Base-by-base conservation (phyloP, 306 rosid genomes). In the Abrus precatorius region DNA sequence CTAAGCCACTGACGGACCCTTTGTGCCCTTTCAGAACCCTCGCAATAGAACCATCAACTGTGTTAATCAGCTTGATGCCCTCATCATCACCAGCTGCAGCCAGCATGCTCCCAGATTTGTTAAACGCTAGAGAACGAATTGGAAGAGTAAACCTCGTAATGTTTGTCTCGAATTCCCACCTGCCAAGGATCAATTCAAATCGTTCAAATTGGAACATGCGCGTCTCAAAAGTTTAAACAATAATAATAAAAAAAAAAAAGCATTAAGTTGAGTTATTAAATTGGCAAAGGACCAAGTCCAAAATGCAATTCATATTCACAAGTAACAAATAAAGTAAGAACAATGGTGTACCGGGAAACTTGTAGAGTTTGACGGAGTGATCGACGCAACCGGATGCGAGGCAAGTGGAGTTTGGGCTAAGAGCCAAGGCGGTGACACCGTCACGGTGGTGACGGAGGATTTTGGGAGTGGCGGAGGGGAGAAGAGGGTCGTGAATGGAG, bases 61-160 rank as follows among this genome's bases (percentile, higher is more conserved):
- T 95, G 68, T 91, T 95, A 38, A 95, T 88, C 54, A 95, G 99
- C 69, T 95, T 95, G 84, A 95, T 90, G 28, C 99, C 97, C 57
- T 93, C 98, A 55, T 95, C 99, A 69, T 95, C 99, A 41, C 99
- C 99, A 44, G 98, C 98, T 0, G 99, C 98, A 7, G 97, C 98
- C 77, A 95, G 84, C 84, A 91, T 84, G 56, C 98, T 93, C 60
- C 98, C 98, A 10, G 97, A 91, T 78, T 89, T 90, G 83, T 95
- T 95, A 71, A 95, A 95, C 3, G 94, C 92, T 34, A 95, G 86
- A 30, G 87, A 82, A 4, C 98, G 97, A 73, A 93, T 88, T 49
- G 99, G 99, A 82, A 95, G 87, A n/a, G 97, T 93, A 74, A 95
- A 95, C 82, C 99, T 82, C 7, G 99, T 93, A 11, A 95, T 89